Percentiles rank a stretch among this genome's conserved stretches.
Evolutionary conservation across 768 basidiomycete species (phyloP).

Genomic region (Termitomyces titanicus): DNA sequence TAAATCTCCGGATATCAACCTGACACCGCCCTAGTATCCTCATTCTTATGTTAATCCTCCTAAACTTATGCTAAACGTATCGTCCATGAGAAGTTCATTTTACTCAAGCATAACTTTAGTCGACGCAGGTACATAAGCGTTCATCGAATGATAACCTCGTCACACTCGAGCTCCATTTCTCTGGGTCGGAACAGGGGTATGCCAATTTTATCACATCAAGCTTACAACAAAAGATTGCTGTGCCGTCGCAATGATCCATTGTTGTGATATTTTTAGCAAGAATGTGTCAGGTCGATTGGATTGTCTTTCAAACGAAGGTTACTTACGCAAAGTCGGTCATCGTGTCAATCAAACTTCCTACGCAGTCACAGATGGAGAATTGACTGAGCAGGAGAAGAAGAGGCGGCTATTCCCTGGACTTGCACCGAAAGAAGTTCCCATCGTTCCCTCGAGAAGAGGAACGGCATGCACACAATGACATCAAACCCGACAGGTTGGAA

Average conservation of each 20-base stretch:
- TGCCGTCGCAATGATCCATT: not conserved
- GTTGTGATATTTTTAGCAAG: not conserved
- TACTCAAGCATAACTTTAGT: not conserved
- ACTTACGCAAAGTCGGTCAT: too few relatives aligned
- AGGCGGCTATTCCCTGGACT: slow-evolving; percentile 90
- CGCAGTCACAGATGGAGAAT: slow-evolving; percentile 27
- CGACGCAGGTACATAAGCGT: not conserved
- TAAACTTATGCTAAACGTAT: not conserved
- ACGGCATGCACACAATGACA: too few relatives aligned
- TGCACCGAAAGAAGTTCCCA: slow-evolving; percentile 79
- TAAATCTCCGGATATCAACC: not conserved
- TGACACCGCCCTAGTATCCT: not conserved
- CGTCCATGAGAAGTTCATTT: not conserved
- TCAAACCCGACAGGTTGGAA: too few relatives aligned
- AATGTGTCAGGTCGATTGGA: too few relatives aligned
- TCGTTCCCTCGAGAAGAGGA: too few relatives aligned
- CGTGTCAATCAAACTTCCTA: too few relatives aligned
- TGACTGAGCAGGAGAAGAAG: slow-evolving; percentile 70
- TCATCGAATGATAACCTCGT: not conserved
- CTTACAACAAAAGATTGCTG: not conserved
- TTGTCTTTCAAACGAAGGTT: too few relatives aligned
- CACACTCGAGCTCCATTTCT: not conserved
- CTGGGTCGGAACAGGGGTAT: not conserved
- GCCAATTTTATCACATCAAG: not conserved
- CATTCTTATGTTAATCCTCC: not conserved